Conservation (phyloP, 768 basidiomycete genomes). For the Boletus pseudopeckii region DNA sequence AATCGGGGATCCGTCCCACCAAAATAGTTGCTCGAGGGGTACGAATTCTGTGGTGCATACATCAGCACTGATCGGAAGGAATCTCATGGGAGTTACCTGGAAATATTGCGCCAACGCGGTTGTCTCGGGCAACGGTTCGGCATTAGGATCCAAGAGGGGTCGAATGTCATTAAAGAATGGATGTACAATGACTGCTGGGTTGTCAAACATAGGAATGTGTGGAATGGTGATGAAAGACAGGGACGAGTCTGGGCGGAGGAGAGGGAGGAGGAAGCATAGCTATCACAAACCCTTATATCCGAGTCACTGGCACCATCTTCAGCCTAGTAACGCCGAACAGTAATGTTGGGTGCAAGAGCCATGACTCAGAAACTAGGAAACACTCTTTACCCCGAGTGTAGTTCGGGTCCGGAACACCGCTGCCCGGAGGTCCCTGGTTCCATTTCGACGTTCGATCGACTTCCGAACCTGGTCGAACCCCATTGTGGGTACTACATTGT, state of each 20-base stretch:
- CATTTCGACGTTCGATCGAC: background rate
- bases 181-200: background rate
- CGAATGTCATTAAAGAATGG: background rate
- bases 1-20: background rate
- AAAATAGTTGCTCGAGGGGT: background rate
- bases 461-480: background rate
- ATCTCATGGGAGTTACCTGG: background rate
- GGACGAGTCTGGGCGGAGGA: too few species aligned
- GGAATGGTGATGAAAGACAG: background rate
- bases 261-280: background rate
- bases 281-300: conserved; percentile 3
- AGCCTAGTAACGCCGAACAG: background rate
- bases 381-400: background rate
- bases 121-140: background rate
- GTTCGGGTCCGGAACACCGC: background rate
- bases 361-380: background rate
- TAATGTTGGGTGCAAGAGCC: background rate
- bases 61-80: background rate
- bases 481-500: background rate
- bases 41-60: background rate
- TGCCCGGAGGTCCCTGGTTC: background rate
- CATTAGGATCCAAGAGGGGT: background rate
- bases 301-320: background rate
- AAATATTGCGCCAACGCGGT: background rate
- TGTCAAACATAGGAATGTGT: background rate